Base-by-base conservation (phyloP, 1,284 basidiomycete species). In the Malassezia slooffiae region DNA sequence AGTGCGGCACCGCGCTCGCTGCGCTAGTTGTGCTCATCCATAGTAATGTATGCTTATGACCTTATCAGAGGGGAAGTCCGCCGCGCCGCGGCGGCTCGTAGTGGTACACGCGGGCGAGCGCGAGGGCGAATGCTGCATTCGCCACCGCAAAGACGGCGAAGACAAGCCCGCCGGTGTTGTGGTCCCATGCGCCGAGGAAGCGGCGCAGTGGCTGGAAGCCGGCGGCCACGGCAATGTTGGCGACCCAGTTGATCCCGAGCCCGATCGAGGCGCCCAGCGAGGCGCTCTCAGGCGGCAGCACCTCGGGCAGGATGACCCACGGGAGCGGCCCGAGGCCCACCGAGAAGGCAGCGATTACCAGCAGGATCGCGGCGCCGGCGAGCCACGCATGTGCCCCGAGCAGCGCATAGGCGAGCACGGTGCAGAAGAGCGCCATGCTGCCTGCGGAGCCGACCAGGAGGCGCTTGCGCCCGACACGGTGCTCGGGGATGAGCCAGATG, bases 301-400 rank as follows among this genome's bases (percentile, higher is more conserved):
- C 78, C 64, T 95, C 89, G n/a, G 86, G 80, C 23, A 91, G 80
- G 70, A 93, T 82, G 31, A 95, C 80, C 66, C 89, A 93, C 0
- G 89, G 89, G 26, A 93, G 50, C 4, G 89, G 88, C 1, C 89
- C 89, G n/a, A 93, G 75, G 1, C 89, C 89, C 28, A 85, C 73
- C 0, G 85, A 83, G 67, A 91, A 95, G 0, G 83, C 83, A 80
- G 81, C 85, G 26, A 93, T 81, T 66, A 93, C 90, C 1, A 78
- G 74, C 34, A 87, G 71, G 54, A 93, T 86, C 4, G 83, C 78
- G 19, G 85, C 62, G 41, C 83, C 87, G 7, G 83, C 79, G 8
- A 88, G 61, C 26, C 13, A 8, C 11, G 41, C 31, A 19, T 34
- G 13, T 9, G 24, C 39, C 5, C 73, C 70, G 16, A 40, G 31